Evolutionary conservation across 176 grass and related monocot genomes (phyloP).

Genomic region (Cocos nucifera): DNA sequence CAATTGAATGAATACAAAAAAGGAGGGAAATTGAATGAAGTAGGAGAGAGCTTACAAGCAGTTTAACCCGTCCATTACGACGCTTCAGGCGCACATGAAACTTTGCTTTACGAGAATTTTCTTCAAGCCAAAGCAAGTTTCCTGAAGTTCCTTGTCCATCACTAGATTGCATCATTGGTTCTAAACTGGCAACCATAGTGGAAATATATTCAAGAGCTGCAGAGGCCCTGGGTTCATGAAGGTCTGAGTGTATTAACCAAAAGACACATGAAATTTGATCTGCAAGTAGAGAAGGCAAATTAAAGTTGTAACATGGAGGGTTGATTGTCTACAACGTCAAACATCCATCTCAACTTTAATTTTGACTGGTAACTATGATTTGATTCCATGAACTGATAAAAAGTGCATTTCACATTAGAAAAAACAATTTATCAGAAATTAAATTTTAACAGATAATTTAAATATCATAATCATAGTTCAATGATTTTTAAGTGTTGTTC

Average conservation of each 20-base stretch:
- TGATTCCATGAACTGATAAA: too few species aligned
- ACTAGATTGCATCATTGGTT: constrained; percentile 44
- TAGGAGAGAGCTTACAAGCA: constrained; percentile 42
- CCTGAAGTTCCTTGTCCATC: constrained; percentile 32
- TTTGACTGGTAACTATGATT: too few species aligned
- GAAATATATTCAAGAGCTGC: constrained; percentile 66
- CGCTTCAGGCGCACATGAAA: constrained; percentile 59
- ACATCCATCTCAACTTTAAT: too few species aligned
- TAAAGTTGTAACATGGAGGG: background rate
- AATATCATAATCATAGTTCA: too few species aligned
- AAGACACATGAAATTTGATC: constrained; percentile 86
- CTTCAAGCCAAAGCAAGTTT: constrained; percentile 39
- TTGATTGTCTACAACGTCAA: too few species aligned
- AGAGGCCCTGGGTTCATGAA: constrained; percentile 64
- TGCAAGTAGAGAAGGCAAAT: constrained; percentile 29
- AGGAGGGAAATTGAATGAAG: background rate
- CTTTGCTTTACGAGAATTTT: constrained; percentile 65
- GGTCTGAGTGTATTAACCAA: constrained; percentile 77
- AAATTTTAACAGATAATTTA: too few species aligned
- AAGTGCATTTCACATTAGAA: too few species aligned
- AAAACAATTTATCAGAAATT: too few species aligned
- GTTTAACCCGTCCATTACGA: constrained; percentile 82
- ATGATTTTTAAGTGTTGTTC: too few species aligned
- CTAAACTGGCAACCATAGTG: constrained; percentile 65
- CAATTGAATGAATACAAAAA: background rate